phyloP scores from a whole-genome alignment of 2,329 filamentous ascomycete species.

The Fusarium vanettenii region DNA sequence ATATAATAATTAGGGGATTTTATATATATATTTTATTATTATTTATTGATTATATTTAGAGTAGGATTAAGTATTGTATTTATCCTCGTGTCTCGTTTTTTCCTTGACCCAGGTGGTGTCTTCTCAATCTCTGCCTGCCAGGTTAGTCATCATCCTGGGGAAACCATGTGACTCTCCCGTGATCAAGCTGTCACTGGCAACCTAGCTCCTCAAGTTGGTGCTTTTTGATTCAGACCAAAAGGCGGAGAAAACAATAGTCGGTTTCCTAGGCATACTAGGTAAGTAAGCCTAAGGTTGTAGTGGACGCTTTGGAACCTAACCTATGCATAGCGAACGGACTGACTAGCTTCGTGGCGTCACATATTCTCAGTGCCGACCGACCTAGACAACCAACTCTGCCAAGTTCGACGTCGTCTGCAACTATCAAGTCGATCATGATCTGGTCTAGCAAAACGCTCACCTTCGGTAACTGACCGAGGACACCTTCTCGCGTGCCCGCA shows the following conservation, averaged over 20 bases:
- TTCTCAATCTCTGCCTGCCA: background rate
- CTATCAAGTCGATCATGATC: background rate
- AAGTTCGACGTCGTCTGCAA: background rate
- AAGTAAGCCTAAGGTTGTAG: background rate
- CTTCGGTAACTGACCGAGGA: constrained; percentile 6
- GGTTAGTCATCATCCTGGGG: background rate
- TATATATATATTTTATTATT: no score
- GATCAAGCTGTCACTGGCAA: background rate
- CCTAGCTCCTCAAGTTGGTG: background rate
- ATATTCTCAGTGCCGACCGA: background rate
- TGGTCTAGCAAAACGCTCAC: background rate
- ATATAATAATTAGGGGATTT: no score
- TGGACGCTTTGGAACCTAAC: background rate
- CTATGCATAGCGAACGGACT: background rate
- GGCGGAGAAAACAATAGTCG: background rate
- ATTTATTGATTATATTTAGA: no score
- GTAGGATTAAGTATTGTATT: no score
- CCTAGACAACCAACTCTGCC: background rate
- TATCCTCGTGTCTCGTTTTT: no score
- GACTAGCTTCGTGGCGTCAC: background rate
- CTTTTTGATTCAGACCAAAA: background rate
- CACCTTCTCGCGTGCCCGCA: background rate
- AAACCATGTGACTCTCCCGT: background rate
- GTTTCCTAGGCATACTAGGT: background rate
- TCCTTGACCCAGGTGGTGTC: no score